Evolutionary conservation across 2,329 filamentous ascomycete genomes (phyloP), one percentile per base, ranked within the genome.

Genomic region (Celoporthe dispersa): DNA sequence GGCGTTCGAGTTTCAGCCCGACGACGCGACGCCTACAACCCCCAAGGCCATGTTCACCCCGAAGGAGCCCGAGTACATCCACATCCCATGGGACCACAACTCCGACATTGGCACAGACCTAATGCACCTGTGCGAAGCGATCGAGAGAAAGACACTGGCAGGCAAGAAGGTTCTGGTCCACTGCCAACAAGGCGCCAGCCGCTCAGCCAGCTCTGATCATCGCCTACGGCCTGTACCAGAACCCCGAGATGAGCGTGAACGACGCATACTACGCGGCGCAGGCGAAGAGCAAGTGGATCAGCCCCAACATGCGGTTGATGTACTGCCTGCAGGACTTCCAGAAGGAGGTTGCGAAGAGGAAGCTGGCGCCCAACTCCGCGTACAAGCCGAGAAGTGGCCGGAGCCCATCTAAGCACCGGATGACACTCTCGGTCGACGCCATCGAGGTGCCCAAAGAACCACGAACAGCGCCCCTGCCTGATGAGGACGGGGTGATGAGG

Each of bases 291-390:
- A 89, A 87, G 76, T 97, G 93, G 93, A 95, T 97, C 75, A 94
- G 93, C 70, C 93, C 93, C 0, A 97, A 97, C 79, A 97, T 97
- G 93, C 93, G 93, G 74, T 84, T 97, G 74, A 94, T 97, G 86
- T 96, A 96, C 84, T 94, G 93, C 74, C 83, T 97, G 63, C 92
- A 94, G 78, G 92, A 95, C 76, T 95, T 94, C 77, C 89, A 91
- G 74, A 91, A 91, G 76, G 84, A 90, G 64, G 78, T 91, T 3
- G 80, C 84, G 1, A 86, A 84, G 76, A 87, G 83, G 78, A 86
- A 81, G 73, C 71, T 80, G 4, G 75, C 81, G 1, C 79, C 82
- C 22, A 81, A 79, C 37, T 82, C 86, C 72, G 80, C 87, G 74
- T 78, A 86, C 76, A 81, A 84, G 79, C 83, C 80, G 35, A 82